phyloP scores from a whole-genome alignment of 2,329 filamentous ascomycete species.

The Ceratocystis smalleyi region DNA sequence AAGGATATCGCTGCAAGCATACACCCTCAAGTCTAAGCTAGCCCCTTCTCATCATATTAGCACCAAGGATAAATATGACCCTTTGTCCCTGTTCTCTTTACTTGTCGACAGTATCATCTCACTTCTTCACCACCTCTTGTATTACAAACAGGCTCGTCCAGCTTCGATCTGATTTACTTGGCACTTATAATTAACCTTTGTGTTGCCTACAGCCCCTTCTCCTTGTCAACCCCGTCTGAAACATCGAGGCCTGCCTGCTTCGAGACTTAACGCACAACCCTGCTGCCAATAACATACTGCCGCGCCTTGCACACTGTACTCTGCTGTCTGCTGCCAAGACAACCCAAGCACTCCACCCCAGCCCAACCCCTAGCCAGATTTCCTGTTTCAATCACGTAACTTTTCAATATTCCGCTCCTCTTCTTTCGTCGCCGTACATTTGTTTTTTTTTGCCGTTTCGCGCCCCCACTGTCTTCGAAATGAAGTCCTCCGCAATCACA shows the following conservation, averaged over 20 bases:
- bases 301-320: too few species aligned
- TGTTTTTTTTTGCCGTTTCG: not conserved
- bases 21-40: too few species aligned
- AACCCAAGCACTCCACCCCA: too few species aligned
- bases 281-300: too few species aligned
- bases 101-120: not conserved
- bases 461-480: not conserved
- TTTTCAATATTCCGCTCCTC: not conserved
- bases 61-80: not conserved
- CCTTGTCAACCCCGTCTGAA: too few species aligned
- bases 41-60: not conserved
- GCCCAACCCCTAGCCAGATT: not conserved
- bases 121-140: not conserved
- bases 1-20: too few species aligned
- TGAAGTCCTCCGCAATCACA: not conserved
- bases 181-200: too few species aligned
- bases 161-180: too few species aligned
- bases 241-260: too few species aligned
- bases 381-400: not conserved
- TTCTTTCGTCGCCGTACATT: not conserved
- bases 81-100: not conserved
- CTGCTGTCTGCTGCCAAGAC: too few species aligned
- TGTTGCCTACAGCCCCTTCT: too few species aligned
- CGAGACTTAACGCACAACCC: too few species aligned
- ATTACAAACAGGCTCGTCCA: not conserved